Base-by-base conservation (phyloP, 2,329 filamentous ascomycete species). In the Cytospora piceae region DNA sequence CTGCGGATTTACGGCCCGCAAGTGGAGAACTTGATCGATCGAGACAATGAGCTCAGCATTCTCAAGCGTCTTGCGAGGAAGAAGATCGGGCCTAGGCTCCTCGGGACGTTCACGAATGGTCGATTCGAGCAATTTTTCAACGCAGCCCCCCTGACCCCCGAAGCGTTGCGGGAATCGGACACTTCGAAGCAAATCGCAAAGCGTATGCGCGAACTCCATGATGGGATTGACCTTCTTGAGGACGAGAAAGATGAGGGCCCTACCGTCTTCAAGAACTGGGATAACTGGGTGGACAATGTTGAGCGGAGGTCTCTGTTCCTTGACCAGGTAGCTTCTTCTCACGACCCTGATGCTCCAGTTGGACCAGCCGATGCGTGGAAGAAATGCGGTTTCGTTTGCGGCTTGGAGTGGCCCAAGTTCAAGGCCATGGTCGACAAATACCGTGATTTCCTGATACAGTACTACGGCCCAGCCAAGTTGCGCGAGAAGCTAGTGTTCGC, bases 51-150 rank as follows among this genome's bases (percentile, higher is more conserved):
- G 76, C 82, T 99, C 20, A 87, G 89, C 67, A 95, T 98, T 58
- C 83, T 99, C 22, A 87, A 90, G 66, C 90, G 95, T 52, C 85
- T 99, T 37, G 93, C 92, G 2, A 89, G 91, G 63, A 97, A 97
- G 82, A 93, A 90, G 71, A 99, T 99, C 69, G 95, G 95, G 3
- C 95, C 95, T 6, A 88, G 93, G 20, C 82, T 99, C 34, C 82
- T 99, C 0, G 95, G 95, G 0, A 97, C 93, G 0, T 99, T 99
- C 76, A 87, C 85, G 62, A 99, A 99, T 73, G 95, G 95, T 12
- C 91, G 95, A 6, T 99, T 99, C 70, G 95, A 99, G 78, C 90
- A 99, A 76, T 98, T 89, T 74, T 91, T 97, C 75, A 87, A 97
- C 74, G 93, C 95, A 0, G 87, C 87, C 46, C 89, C 95, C 0